Evolutionary conservation across 805 yeast species (phyloP).

Genomic region (Starmerella scarabaei): DNA sequence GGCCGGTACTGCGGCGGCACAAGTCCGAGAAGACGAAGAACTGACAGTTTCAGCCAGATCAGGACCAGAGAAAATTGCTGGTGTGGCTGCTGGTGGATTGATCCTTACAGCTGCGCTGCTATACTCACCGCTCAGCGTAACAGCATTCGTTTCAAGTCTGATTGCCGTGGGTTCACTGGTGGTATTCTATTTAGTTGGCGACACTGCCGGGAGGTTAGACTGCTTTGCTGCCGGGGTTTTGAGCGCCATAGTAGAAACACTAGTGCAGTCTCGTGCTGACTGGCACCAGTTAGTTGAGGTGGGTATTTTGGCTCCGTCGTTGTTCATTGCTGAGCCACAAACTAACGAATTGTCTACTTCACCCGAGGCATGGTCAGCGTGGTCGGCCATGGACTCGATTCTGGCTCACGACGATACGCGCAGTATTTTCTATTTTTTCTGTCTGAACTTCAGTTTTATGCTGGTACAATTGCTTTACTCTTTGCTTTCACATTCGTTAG

Average conservation of each 20-base stretch:
- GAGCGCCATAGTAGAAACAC: constrained; percentile 6
- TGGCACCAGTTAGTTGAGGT: constrained; percentile 1
- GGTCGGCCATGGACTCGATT: constrained; percentile 28
- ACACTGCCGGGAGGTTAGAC: constrained; percentile 7
- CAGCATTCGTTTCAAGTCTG: constrained; percentile 1
- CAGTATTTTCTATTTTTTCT: constrained; percentile 74
- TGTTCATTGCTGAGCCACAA: neutral
- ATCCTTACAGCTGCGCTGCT: neutral
- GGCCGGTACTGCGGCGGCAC: neutral
- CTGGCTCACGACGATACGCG: constrained; percentile 57
- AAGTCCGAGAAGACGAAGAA: neutral
- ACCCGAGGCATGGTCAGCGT: constrained; percentile 2
- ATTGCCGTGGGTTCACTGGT: constrained; percentile 8
- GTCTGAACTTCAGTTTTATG: constrained; percentile 87
- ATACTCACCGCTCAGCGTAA: constrained; percentile 3
- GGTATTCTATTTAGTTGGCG: constrained; percentile 10
- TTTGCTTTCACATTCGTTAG: constrained; percentile 81
- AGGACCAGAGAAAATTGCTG: neutral
- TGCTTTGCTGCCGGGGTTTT: constrained; percentile 3
- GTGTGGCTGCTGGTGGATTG: neutral
- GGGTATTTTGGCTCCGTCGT: constrained; percentile 4
- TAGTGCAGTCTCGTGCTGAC: constrained; percentile 3
- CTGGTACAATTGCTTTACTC: constrained; percentile 84
- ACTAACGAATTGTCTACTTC: neutral
- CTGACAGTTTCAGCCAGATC: neutral